Evolutionary conservation across 78 protist species (phyloP).

Genomic region (Cavenderia fasciculata): DNA sequence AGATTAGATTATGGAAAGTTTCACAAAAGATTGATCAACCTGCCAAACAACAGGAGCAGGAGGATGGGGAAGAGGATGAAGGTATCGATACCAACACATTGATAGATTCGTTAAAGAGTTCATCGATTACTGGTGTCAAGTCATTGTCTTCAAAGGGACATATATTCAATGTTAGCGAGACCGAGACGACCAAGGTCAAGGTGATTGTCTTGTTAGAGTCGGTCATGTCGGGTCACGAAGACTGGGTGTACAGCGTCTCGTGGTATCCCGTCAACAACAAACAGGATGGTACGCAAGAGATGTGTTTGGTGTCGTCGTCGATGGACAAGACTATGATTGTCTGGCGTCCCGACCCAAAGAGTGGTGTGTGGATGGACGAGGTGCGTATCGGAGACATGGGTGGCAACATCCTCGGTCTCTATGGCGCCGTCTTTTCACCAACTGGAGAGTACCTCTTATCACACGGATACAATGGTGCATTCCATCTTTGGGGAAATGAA

Average conservation of each 20-base stretch:
- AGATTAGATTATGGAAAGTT: slow-evolving; percentile 67
- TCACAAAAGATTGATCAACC: slow-evolving; percentile 5
- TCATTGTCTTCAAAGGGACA: slow-evolving; percentile 58
- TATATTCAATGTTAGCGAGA: slow-evolving; percentile 23
- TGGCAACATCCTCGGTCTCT: slow-evolving; percentile 78
- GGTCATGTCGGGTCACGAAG: slow-evolving; percentile 79
- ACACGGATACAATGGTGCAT: slow-evolving; percentile 80
- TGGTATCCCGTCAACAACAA: slow-evolving; percentile 56
- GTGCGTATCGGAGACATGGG: slow-evolving; percentile 81
- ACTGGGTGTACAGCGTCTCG: slow-evolving; percentile 67
- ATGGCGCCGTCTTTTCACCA: slow-evolving; percentile 63
- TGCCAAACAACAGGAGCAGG: background rate
- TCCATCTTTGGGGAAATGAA: slow-evolving; percentile 59
- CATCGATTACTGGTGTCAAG: slow-evolving; percentile 13
- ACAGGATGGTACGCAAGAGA: slow-evolving; percentile 39
- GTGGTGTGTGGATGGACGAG: slow-evolving; percentile 81
- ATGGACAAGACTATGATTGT: slow-evolving; percentile 81
- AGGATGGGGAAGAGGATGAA: no score
- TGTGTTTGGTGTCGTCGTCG: slow-evolving; percentile 66
- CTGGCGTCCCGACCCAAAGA: slow-evolving; percentile 61
- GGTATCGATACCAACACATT: background rate
- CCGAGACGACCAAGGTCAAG: no score
- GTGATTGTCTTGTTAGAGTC: slow-evolving; percentile 52
- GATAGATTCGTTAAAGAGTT: background rate
- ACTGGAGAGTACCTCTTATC: slow-evolving; percentile 36